These are phyloP conservation scores for Camellia oleifera DNA, from an alignment of 179 eudicot species.

Conservation along the genomic window DNA sequence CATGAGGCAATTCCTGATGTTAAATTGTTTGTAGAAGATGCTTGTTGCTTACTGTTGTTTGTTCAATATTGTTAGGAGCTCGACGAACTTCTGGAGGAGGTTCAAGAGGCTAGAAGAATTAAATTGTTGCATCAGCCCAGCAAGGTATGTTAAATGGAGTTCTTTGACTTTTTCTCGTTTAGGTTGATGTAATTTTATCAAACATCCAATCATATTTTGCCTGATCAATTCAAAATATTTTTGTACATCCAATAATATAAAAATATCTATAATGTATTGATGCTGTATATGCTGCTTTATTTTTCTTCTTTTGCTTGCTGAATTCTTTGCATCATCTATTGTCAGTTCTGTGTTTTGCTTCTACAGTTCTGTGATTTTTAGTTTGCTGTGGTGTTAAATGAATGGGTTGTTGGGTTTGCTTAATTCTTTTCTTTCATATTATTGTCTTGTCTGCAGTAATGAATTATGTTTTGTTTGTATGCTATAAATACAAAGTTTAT, in stretches of 20 bases:
- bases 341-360: not conserved
- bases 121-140: conserved; percentile 87
- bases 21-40: not conserved
- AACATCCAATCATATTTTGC: not conserved
- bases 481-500: not conserved
- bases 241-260: not conserved
- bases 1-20: not conserved
- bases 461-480: not conserved
- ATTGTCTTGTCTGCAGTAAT: not conserved
- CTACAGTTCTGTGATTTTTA: not conserved
- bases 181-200: not conserved
- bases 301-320: conserved; percentile 5
- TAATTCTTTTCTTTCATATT: not conserved
- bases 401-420: not conserved
- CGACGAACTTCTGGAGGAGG: conserved; percentile 83
- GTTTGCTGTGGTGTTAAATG: not conserved
- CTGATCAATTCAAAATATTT: not conserved
- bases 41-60: conserved; percentile 11
- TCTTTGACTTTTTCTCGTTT: not conserved
- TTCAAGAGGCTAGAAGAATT: conserved; percentile 94
- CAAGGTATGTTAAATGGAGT: conserved; percentile 52
- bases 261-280: not conserved
- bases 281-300: not conserved
- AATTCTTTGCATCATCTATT: not conserved
- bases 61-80: conserved; percentile 50